Conservation (phyloP, 2,329 filamentous ascomycete genomes). For the Diaporthe ilicicola region DNA sequence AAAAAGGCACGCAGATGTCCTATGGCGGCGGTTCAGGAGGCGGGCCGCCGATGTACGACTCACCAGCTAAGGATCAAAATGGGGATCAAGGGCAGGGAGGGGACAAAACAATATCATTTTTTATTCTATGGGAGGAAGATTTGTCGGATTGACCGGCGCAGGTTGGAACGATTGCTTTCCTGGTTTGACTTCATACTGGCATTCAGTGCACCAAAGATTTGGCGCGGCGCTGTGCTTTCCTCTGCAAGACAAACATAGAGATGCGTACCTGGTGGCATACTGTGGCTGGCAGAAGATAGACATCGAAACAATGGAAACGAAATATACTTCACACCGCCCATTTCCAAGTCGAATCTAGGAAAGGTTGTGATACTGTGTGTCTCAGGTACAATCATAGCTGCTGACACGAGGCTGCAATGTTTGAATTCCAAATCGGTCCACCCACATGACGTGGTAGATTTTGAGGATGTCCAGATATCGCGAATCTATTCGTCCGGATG, state of each 20-base stretch:
- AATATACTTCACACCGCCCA: neutral
- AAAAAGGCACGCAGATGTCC: constrained; percentile 1
- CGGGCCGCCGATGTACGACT: constrained; percentile 5
- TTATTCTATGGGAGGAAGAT: neutral
- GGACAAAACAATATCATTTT: constrained; percentile 25
- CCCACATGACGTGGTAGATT: neutral
- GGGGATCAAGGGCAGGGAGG: constrained; percentile 4
- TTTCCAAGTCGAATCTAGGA: too few species aligned
- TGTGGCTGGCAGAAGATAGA: constrained; percentile 31
- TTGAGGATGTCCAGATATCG: neutral
- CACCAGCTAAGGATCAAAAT: constrained; percentile 15
- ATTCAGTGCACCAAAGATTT: constrained; percentile 15
- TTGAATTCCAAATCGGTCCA: neutral
- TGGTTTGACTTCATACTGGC: constrained; percentile 1
- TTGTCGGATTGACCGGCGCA: constrained; percentile 19
- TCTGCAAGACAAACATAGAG: constrained; percentile 29
- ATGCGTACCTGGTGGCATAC: constrained; percentile 27
- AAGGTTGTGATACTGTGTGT: neutral
- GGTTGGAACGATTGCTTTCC: constrained; percentile 20
- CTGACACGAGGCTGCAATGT: neutral
- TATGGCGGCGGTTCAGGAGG: neutral
- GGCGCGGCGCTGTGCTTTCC: constrained; percentile 23
- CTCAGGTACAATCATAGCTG: neutral
- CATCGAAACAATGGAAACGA: constrained; percentile 19
- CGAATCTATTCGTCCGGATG: neutral